phyloP scores from a whole-genome alignment of 2,329 filamentous ascomycete species.

The Hortaea werneckii region DNA sequence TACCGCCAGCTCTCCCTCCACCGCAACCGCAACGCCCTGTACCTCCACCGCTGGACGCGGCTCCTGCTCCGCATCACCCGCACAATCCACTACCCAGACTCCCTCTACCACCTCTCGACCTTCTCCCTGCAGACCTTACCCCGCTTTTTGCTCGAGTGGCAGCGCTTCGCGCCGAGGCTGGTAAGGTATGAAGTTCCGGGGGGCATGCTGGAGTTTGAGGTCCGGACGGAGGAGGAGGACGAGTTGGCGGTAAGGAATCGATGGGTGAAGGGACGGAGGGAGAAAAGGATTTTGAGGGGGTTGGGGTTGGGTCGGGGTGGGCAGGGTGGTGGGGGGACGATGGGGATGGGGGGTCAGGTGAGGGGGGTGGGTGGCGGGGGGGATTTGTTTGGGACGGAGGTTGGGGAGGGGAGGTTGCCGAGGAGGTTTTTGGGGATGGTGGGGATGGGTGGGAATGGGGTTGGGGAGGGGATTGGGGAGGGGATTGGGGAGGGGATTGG shows the following conservation, averaged over 20 bases:
- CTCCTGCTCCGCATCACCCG: conserved; percentile 12
- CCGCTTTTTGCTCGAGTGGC: conserved; percentile 16
- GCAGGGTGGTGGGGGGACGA: too few species aligned
- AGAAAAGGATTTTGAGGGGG: too few species aligned
- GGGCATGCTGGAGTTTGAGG: conserved; percentile 19
- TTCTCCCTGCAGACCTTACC: conserved; percentile 13
- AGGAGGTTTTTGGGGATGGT: too few species aligned
- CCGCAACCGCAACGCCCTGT: conserved; percentile 12
- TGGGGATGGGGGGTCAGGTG: too few species aligned
- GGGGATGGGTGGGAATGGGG: background rate
- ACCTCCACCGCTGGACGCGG: conserved; percentile 20
- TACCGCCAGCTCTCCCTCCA: conserved; percentile 13
- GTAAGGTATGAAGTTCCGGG: conserved; percentile 21
- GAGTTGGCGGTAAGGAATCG: background rate
- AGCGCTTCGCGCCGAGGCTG: conserved; percentile 9
- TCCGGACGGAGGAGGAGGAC: conserved; percentile 7
- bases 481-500: background rate
- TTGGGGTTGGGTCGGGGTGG: too few species aligned
- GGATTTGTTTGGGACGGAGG: too few species aligned
- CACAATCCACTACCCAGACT: background rate
- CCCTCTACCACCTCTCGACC: background rate
- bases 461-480: background rate
- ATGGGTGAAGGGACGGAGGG: background rate
- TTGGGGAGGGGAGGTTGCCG: too few species aligned
- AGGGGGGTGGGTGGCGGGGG: too few species aligned